Evolutionary conservation across 208 protist genomes (phyloP).

Genomic region (Trypanosoma melophagium): DNA sequence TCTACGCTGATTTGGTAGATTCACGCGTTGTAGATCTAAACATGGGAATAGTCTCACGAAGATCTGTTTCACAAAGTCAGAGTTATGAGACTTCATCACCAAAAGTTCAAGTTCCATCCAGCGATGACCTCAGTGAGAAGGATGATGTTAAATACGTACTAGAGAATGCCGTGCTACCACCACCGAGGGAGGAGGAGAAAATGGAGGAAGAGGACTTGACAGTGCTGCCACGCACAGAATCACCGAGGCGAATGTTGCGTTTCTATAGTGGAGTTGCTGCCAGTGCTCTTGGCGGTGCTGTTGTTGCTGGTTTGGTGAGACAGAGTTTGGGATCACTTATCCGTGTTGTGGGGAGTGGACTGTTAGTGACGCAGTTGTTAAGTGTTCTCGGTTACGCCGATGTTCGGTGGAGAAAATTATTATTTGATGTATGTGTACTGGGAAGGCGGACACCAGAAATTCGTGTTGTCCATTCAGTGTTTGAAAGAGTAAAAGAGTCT

Average conservation of each 20-base stretch:
- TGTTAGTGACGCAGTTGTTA: conserved; percentile 45
- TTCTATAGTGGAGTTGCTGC: conserved; percentile 15
- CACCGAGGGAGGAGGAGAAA: no score
- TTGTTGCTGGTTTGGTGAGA: conserved; percentile 5
- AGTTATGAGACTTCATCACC: not conserved
- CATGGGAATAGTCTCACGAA: no score
- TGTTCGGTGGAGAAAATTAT: conserved; percentile 49
- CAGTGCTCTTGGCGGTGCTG: conserved; percentile 9
- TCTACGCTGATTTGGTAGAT: conserved; percentile 11
- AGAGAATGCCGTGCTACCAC: not conserved
- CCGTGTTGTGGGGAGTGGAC: conserved; percentile 21
- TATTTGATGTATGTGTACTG: conserved; percentile 34
- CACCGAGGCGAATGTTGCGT: not conserved
- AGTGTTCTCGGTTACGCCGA: conserved; percentile 58
- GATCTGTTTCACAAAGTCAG: not conserved
- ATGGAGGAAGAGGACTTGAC: not conserved
- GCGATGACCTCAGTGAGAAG: not conserved
- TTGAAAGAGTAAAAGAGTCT: not conserved
- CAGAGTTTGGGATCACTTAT: conserved; percentile 6
- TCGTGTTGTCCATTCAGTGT: not conserved
- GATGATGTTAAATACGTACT: not conserved
- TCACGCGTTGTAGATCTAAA: no score
- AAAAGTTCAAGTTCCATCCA: not conserved
- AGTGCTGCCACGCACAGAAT: not conserved
- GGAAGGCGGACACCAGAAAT: not conserved